Evolutionary conservation across 208 protist genomes (phyloP).

Genomic region (Trypanosoma melophagium): DNA sequence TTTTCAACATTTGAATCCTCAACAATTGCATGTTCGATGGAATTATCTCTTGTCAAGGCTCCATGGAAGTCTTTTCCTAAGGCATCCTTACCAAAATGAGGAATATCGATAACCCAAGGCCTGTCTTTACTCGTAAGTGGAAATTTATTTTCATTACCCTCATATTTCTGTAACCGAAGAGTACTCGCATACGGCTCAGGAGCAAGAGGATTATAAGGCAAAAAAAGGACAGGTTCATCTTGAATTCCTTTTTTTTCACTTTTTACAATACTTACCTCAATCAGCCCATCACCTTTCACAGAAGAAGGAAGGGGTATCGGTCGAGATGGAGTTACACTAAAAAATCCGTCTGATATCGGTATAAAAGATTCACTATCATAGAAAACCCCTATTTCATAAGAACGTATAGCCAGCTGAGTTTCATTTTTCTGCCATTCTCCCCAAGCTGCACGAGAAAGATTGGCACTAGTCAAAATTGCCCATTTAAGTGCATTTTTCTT

Average conservation of each 20-base stretch:
- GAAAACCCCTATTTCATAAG: slow-evolving; percentile 88
- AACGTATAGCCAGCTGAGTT: slow-evolving; percentile 51
- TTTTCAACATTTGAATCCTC: slow-evolving; percentile 2
- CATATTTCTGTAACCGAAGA: slow-evolving; percentile 25
- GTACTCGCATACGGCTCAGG: slow-evolving; percentile 71
- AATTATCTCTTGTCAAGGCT: slow-evolving; percentile 22
- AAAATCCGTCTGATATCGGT: slow-evolving; percentile 8
- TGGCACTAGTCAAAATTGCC: slow-evolving; percentile 81
- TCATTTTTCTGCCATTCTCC: slow-evolving; percentile 40
- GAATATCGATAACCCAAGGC: slow-evolving; percentile 82
- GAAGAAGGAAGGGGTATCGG: slow-evolving; percentile 33
- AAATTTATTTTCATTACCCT: slow-evolving; percentile 1
- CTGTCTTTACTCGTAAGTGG: slow-evolving; percentile 41
- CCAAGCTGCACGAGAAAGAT: slow-evolving; percentile 87
- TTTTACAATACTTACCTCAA: slow-evolving; percentile 25
- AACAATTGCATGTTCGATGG: neutral
- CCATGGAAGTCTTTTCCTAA: slow-evolving; percentile 38
- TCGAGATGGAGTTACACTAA: slow-evolving; percentile 43
- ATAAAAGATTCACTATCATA: slow-evolving; percentile 49
- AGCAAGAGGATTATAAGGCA: slow-evolving; percentile 64
- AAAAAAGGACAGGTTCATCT: slow-evolving; percentile 29
- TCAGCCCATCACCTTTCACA: slow-evolving; percentile 18
- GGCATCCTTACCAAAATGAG: slow-evolving; percentile 56
- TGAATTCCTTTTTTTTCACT: neutral
- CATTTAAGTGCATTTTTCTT: slow-evolving; percentile 46